phyloP scores from a whole-genome alignment of 2,329 filamentous ascomycete species.

The Penicillium sp. region DNA sequence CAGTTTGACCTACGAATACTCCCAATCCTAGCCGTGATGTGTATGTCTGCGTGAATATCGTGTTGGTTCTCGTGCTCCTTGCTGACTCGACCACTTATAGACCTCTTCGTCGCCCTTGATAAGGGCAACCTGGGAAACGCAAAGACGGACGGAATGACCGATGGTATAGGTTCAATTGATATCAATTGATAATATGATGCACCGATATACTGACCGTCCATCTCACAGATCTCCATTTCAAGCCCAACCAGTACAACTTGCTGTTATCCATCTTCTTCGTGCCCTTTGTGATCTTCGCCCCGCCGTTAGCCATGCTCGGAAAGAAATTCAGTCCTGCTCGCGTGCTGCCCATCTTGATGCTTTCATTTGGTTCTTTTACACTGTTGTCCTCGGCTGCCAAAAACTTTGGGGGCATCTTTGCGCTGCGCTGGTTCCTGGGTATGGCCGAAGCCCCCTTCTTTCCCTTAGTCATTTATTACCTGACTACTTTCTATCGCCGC shows the following conservation, averaged over 20 bases:
- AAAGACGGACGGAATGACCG: conserved; percentile 49
- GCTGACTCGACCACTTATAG: conserved; percentile 23
- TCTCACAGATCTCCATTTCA: conserved; percentile 51
- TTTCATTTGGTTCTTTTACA: conserved; percentile 61
- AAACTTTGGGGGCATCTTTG: conserved; percentile 63
- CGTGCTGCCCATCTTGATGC: conserved; percentile 64
- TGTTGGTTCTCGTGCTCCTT: neutral
- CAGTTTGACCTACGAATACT: conserved; percentile 50
- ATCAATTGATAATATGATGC: neutral
- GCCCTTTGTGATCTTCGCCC: conserved; percentile 66
- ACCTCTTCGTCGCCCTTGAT: conserved; percentile 52
- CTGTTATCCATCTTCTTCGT: conserved; percentile 69
- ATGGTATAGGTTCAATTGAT: conserved; percentile 30
- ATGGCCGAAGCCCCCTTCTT: conserved; percentile 66
- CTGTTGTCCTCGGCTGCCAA: conserved; percentile 52
- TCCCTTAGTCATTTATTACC: conserved; percentile 61
- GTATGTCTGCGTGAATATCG: conserved; percentile 16
- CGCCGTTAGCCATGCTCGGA: conserved; percentile 60
- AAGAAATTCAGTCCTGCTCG: conserved; percentile 62
- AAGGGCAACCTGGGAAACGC: conserved; percentile 53
- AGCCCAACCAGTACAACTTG: conserved; percentile 61
- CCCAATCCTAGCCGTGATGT: conserved; percentile 57
- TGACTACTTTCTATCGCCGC: conserved; percentile 64
- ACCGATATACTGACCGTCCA: neutral
- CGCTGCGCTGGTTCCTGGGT: conserved; percentile 64